Percentiles rank a stretch among this genome's conserved stretches.
Conservation (phyloP, 2,329 filamentous ascomycete species). For the Aspergillus sp. region DNA sequence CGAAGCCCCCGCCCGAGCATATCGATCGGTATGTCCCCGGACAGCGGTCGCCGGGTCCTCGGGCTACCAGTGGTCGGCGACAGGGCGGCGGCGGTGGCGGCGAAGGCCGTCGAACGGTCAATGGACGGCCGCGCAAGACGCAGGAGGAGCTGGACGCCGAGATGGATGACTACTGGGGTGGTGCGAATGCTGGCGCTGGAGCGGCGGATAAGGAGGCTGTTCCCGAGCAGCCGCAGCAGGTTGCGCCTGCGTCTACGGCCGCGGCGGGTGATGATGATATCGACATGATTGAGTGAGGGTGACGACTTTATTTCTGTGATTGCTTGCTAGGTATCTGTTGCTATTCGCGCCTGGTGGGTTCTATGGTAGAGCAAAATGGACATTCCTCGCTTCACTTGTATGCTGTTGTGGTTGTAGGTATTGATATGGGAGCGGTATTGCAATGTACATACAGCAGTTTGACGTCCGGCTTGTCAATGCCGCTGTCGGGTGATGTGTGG, state of each 20-base stretch:
- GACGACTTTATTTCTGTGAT: background rate
- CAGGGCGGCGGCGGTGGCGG: slow-evolving; percentile 26
- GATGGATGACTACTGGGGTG: slow-evolving; percentile 89
- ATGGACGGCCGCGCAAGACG: slow-evolving; percentile 71
- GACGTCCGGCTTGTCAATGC: no score
- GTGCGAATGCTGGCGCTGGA: slow-evolving; percentile 37
- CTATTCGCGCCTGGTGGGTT: no score
- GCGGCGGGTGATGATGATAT: slow-evolving; percentile 54
- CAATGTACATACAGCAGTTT: no score
- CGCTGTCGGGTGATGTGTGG: no score
- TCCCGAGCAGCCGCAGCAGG: slow-evolving; percentile 21
- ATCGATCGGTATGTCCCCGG: slow-evolving; percentile 80
- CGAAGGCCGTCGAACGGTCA: slow-evolving; percentile 44
- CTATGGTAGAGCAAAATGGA: no score
- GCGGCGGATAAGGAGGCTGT: slow-evolving; percentile 34
- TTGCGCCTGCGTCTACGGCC: slow-evolving; percentile 30
- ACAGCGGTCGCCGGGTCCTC: slow-evolving; percentile 41
- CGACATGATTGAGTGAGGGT: slow-evolving; percentile 65
- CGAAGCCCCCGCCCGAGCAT: slow-evolving; percentile 59
- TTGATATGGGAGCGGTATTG: no score
- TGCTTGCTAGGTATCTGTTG: background rate
- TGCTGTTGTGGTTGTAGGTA: no score
- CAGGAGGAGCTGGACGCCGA: slow-evolving; percentile 92
- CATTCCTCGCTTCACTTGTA: no score
- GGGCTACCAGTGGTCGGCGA: slow-evolving; percentile 48